Evolutionary conservation across 345 rosid genomes (phyloP).

Genomic region (Brassica napus): Da-Ae NC_063438.1:7663501-7664000

Average conservation of each 20-base stretch:
- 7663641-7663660: background rate
- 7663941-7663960: slow-evolving; percentile 68
- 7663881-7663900: slow-evolving; percentile 1
- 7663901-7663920: slow-evolving; percentile 26
- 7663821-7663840: slow-evolving; percentile 36
- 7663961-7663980: slow-evolving; percentile 46
- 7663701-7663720: slow-evolving; percentile 13
- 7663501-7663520: slow-evolving; percentile 82
- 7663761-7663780: slow-evolving; percentile 41
- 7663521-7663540: slow-evolving; percentile 43
- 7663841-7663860: slow-evolving; percentile 66
- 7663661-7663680: background rate
- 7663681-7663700: background rate
- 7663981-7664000: slow-evolving; percentile 33
- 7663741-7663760: slow-evolving; percentile 51
- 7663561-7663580: background rate
- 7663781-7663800: slow-evolving; percentile 56
- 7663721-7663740: slow-evolving; percentile 44
- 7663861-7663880: slow-evolving; percentile 48
- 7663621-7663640: background rate
- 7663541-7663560: slow-evolving; percentile 34
- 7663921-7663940: slow-evolving; percentile 34
- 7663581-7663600: background rate
- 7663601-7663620: background rate
- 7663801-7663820: slow-evolving; percentile 52